Percentiles rank a stretch among this genome's conserved stretches.
phyloP scores from a whole-genome alignment of 1,139 yeast species.

The Zygosaccharomyces pseudobailii region DNA sequence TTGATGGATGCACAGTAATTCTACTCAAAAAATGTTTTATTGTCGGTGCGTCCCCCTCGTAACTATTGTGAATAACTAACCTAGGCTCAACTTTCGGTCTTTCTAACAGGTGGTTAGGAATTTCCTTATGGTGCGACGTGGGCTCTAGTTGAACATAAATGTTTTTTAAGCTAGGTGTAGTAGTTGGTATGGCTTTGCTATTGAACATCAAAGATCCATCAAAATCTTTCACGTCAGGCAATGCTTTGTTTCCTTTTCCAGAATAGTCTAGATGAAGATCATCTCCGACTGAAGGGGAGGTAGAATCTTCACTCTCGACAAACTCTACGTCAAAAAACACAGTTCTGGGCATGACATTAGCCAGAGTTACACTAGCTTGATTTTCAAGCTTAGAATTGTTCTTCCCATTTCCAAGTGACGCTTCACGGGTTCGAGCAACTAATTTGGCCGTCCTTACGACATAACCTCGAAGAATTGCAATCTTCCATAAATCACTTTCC shows the following conservation, averaged over 20 bases:
- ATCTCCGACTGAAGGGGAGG: background rate
- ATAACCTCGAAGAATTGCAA: constrained; percentile 64
- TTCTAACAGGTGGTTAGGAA: constrained; percentile 3
- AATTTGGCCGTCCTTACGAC: constrained; percentile 51
- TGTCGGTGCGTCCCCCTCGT: constrained; percentile 61
- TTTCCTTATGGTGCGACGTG: constrained; percentile 13
- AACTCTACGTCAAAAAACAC: constrained; percentile 57
- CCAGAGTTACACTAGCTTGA: constrained; percentile 5
- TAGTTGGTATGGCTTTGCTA: constrained; percentile 45
- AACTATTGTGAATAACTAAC: constrained; percentile 45
- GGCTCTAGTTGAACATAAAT: constrained; percentile 57
- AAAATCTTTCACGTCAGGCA: constrained; percentile 22
- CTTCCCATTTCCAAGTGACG: constrained; percentile 11
- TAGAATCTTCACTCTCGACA: constrained; percentile 10
- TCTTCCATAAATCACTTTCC: constrained; percentile 77
- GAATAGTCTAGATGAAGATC: background rate
- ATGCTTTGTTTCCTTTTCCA: background rate
- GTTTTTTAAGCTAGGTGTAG: constrained; percentile 53
- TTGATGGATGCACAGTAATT: constrained; percentile 51
- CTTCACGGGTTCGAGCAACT: constrained; percentile 21
- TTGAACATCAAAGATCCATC: constrained; percentile 35
- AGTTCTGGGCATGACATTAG: constrained; percentile 52
- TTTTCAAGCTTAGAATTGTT: constrained; percentile 13
- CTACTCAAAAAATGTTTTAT: constrained; percentile 53
- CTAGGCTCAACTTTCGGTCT: constrained; percentile 9